phyloP scores from a whole-genome alignment of 2,329 filamentous ascomycete genomes.

The Aspergillus costaricaensis region DNA sequence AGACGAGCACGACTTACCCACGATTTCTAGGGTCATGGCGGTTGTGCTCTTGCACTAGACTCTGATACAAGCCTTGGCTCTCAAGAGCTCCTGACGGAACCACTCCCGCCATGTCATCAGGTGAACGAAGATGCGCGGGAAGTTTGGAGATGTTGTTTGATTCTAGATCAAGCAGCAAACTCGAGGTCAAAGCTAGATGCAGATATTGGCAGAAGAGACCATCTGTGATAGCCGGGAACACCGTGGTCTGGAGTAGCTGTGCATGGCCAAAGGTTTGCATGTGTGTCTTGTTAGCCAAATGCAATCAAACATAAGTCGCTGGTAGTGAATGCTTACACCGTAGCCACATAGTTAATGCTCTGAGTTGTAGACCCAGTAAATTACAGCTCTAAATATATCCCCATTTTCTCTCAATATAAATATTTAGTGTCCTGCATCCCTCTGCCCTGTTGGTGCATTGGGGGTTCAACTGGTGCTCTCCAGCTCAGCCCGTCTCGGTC shows the following conservation, averaged over 20 bases:
- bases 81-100: not conserved
- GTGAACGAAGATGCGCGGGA: not conserved
- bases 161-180: not conserved
- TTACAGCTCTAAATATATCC: too few relatives aligned
- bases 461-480: not conserved
- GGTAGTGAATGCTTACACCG: too few relatives aligned
- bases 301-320: not conserved
- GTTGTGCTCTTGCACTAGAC: not conserved
- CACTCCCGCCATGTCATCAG: not conserved
- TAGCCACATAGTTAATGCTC: too few relatives aligned
- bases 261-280: not conserved
- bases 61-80: not conserved
- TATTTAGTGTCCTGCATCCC: too few relatives aligned
- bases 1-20: conserved; percentile 6
- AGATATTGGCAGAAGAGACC: not conserved
- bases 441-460: too few relatives aligned
- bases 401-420: too few relatives aligned
- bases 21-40: conserved; percentile 16
- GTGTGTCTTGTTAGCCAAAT: not conserved
- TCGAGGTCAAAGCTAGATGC: not conserved
- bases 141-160: not conserved
- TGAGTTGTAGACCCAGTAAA: too few relatives aligned
- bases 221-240: not conserved
- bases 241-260: not conserved
- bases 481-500: not conserved